Base-by-base conservation (phyloP, 805 yeast genomes). In the Lipomyces orientalis region DNA sequence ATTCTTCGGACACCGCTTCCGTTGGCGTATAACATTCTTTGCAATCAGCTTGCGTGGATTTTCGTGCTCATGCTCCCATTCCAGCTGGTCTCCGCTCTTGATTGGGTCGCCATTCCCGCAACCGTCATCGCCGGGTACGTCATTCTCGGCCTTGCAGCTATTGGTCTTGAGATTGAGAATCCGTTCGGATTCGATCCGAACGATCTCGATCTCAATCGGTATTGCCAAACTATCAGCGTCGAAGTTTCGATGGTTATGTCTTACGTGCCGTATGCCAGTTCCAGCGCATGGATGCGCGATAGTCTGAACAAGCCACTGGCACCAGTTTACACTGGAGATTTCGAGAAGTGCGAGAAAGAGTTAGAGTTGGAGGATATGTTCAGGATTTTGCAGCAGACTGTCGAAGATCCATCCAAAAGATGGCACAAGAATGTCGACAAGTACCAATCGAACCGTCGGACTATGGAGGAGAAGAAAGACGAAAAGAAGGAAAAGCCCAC, bases 151-250 rank as follows among this genome's bases (percentile, higher is more conserved):
- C 64, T 69, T 12, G 68, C 71, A 7, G 72, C 67, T n/a, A 68
- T 69, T 43, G 72, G 72, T 12, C 65, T 69, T 14, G 67, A 69
- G 49, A 69, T 69, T 19, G 72, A 69, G 54, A 68, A 69, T 39
- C 72, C 72, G 51, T 69, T 69, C 52, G 72, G 72, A 12, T 68
- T 49, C 58, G 72, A 69, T 46, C 68, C 69, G n/a, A 68, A 69
- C 33, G 72, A 69, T 55, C 61, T 69, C 8, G 72, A 69, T 37
- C 67, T 69, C 14, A 68, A 69, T 39, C 61, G 68, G 49, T 69
- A 69, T 58, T 69, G 72, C 60, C 68, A 69, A 59, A 57, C 35
- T 16, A 62, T 69, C 39, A 52, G 64, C n/a, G 71, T 69, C 37
- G 72, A 69, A 58, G 67, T 64, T 12, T 54, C 72, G 22, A 64